Evolutionary conservation across 2,329 filamentous ascomycete species (phyloP).

Genomic region (Juglanconis sp.): DNA sequence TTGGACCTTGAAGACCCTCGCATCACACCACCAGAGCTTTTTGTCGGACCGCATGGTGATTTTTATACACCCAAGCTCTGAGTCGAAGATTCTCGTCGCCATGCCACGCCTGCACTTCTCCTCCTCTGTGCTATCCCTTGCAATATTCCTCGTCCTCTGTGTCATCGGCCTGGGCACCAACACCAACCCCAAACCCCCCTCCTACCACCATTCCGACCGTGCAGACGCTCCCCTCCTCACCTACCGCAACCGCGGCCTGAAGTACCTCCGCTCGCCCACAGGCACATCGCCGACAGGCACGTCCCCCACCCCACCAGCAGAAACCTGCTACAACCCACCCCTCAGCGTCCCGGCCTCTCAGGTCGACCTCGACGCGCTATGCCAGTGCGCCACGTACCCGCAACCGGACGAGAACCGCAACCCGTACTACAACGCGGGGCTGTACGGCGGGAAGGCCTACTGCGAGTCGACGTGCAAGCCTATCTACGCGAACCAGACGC

Average conservation of each 20-base stretch:
- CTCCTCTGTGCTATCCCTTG: not conserved
- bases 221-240: not conserved
- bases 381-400: not conserved
- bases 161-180: not conserved
- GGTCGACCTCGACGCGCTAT: not conserved
- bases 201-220: not conserved
- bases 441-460: not conserved
- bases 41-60: too few relatives aligned
- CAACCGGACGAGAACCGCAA: not conserved
- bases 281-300: not conserved
- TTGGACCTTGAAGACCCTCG: too few relatives aligned
- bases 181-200: not conserved
- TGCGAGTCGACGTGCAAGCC: not conserved
- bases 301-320: not conserved
- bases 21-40: too few relatives aligned
- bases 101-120: not conserved
- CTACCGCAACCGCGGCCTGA: not conserved
- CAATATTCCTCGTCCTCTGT: not conserved
- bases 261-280: not conserved
- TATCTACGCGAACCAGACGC: not conserved
- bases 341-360: not conserved
- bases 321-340: constrained; percentile 1
- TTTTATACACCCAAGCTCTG: not conserved
- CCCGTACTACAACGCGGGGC: not conserved
- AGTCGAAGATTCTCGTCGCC: not conserved